Percentiles rank a stretch among this genome's conserved stretches.
These are phyloP conservation scores for sweet orange (Citrus sinensis) DNA, from an alignment of 345 rosid species.

Conservation along the genomic window DNA sequence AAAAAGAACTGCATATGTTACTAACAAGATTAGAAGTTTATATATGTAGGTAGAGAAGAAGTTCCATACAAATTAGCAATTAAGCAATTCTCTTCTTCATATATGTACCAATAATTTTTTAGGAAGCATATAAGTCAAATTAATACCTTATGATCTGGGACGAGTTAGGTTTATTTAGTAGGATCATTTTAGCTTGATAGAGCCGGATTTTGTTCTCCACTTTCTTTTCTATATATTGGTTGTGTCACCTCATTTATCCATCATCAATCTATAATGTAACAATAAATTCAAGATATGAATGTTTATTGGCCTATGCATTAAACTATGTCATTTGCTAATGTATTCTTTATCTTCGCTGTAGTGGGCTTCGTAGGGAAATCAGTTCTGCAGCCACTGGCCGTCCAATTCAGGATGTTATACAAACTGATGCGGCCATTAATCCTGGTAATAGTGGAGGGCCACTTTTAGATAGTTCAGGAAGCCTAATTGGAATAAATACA, in stretches of 20 bases:
- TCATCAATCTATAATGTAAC: not conserved
- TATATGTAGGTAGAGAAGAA: not conserved
- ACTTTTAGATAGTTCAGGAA: slow-evolving; percentile 92
- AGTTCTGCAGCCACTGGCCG: slow-evolving; percentile 99
- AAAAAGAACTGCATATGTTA: not conserved
- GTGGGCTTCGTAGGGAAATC: slow-evolving; percentile 94
- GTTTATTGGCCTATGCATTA: not conserved
- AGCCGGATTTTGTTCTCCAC: not conserved
- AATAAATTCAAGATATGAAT: not conserved
- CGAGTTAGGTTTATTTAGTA: not conserved
- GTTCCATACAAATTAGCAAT: not conserved
- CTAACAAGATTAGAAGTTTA: not conserved
- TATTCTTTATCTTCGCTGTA: slow-evolving; percentile 25
- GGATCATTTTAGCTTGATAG: not conserved
- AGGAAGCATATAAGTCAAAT: not conserved
- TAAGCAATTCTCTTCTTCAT: not conserved
- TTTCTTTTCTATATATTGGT: not conserved
- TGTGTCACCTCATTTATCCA: not conserved
- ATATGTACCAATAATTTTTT: not conserved
- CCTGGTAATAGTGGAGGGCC: slow-evolving; percentile 99
- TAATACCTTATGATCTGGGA: not conserved
- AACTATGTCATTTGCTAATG: slow-evolving; percentile 10
- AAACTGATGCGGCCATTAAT: slow-evolving; percentile 97
- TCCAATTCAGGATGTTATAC: slow-evolving; percentile 98
- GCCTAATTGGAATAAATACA: slow-evolving; percentile 86